phyloP scores from a whole-genome alignment of 139 green algal species.

The Chlorella sorokiniana region DNA sequence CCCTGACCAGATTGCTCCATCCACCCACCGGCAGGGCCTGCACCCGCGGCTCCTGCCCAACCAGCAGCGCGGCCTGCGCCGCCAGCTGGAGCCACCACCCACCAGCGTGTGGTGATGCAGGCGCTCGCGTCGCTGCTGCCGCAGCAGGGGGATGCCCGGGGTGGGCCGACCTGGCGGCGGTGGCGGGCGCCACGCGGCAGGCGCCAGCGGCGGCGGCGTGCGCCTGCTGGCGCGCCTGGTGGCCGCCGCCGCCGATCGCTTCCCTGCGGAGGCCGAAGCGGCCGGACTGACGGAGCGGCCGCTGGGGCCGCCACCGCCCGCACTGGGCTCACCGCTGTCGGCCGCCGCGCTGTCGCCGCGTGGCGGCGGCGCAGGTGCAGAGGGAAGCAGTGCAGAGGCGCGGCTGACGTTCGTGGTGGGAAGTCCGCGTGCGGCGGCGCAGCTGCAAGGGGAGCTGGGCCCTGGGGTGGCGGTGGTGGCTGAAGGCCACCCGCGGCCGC shows the following conservation, averaged over 20 bases:
- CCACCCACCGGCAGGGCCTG: neutral
- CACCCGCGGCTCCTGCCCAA: neutral
- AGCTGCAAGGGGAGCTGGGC: conserved; percentile 5
- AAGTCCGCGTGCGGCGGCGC: neutral
- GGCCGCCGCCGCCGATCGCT: neutral
- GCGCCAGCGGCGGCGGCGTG: conserved; percentile 10
- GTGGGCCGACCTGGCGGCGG: conserved; percentile 10
- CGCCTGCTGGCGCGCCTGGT: conserved; percentile 26
- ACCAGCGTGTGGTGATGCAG: conserved; percentile 12
- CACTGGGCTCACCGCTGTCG: no score
- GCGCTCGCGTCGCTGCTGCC: conserved; percentile 6
- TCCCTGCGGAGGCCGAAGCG: conserved; percentile 6
- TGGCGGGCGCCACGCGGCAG: neutral
- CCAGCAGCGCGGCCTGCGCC: neutral
- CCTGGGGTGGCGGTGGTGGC: neutral
- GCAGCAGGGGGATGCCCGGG: neutral
- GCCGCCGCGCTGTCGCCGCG: neutral
- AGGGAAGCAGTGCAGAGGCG: neutral
- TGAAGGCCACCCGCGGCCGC: neutral
- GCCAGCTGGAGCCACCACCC: neutral
- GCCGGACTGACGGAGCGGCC: conserved; percentile 19
- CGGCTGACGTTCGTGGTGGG: neutral
- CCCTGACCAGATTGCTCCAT: no score
- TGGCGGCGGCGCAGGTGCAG: neutral
- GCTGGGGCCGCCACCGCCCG: neutral